These are phyloP conservation scores for Paramecium primaurelia DNA, from an alignment of 73 alveolate genomes.

Conservation along the genomic window DNA sequence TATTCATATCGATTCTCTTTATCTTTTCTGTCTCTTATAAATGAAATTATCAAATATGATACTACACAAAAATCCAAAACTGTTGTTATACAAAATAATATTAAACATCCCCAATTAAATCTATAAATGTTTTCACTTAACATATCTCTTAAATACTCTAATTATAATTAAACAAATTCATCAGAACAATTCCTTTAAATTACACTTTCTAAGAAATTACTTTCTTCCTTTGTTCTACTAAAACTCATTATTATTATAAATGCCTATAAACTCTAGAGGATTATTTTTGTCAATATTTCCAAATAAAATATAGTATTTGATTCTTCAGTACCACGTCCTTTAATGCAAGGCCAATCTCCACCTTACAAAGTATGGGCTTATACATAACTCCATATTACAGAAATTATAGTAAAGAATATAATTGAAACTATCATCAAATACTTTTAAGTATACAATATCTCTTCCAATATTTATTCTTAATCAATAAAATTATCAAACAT, in stretches of 20 bases:
- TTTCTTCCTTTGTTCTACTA: not conserved
- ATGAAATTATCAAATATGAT: not conserved
- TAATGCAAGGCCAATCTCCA: slow-evolving; percentile 33
- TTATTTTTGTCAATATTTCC: not conserved
- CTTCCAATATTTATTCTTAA: not conserved
- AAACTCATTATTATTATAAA: not conserved
- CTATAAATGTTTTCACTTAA: not conserved
- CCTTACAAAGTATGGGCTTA: not conserved
- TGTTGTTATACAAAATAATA: not conserved
- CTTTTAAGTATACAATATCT: not conserved
- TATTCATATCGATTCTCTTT: not conserved
- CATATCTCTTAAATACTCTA: not conserved
- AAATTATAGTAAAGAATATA: not conserved
- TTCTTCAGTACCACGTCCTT: slow-evolving; percentile 36
- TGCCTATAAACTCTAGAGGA: not conserved
- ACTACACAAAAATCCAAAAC: not conserved
- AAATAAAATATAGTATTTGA: not conserved
- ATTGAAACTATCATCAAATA: not conserved
- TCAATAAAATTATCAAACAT: not conserved
- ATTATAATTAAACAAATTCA: not conserved
- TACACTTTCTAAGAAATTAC: not conserved
- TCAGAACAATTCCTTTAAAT: not conserved
- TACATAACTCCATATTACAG: not conserved
- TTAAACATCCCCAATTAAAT: not conserved
- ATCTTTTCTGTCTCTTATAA: not conserved